Conservation (phyloP, 441 rosid species). For the Mallotus repandus region DNA sequence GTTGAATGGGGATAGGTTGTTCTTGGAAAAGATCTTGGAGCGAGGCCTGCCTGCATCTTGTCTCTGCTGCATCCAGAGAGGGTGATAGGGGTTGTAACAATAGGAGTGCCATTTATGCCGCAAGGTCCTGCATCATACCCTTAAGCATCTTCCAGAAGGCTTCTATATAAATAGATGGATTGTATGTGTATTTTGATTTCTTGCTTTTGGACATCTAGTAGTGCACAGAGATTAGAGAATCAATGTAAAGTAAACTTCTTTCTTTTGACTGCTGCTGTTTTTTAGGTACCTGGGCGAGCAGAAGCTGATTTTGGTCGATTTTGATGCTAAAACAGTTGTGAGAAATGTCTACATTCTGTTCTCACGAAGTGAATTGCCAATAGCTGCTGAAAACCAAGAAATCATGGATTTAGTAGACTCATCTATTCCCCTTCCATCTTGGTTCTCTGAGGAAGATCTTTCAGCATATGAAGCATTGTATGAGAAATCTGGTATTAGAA, state of each 20-base stretch:
- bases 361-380: conserved; percentile 48
- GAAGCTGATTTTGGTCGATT: conserved; percentile 60
- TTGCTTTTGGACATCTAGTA: neutral
- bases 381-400: conserved; percentile 52
- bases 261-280: neutral
- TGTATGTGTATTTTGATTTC: conserved; percentile 24
- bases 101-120: conserved; percentile 44
- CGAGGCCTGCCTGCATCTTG: conserved; percentile 31
- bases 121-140: conserved; percentile 18
- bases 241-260: neutral
- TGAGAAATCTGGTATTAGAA: conserved; percentile 51
- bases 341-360: conserved; percentile 47
- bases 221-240: neutral
- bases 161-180: conserved; percentile 47
- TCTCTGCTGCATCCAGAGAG: conserved; percentile 42
- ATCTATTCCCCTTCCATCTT: conserved; percentile 51
- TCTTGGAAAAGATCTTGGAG: conserved; percentile 54
- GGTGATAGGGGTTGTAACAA: conserved; percentile 38
- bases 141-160: conserved; percentile 46
- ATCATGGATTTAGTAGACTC: conserved; percentile 55
- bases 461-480: conserved; percentile 44
- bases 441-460: conserved; percentile 57
- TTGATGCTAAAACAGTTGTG: conserved; percentile 55
- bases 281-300: conserved; percentile 55
- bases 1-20: conserved; percentile 36